A percentile compares a stretch with the other conserved stretches of the same genome.
These are phyloP conservation scores for Exutisphaerella laricina DNA, from an alignment of 2,329 filamentous ascomycete genomes.

Conservation along the genomic window DNA sequence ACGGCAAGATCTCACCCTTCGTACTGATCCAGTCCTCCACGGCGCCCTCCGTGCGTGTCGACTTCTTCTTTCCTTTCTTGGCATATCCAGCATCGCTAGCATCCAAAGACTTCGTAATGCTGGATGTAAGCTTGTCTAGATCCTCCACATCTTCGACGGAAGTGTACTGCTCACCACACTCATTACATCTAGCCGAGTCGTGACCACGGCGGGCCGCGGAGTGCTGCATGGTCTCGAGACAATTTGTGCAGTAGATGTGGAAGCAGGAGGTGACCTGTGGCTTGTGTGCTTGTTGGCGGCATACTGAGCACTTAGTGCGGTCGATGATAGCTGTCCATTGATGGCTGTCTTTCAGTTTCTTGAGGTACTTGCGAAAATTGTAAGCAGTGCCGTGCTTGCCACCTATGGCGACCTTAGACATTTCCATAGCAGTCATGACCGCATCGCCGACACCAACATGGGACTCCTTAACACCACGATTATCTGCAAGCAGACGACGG, in stretches of 20 bases:
- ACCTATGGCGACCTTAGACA: conserved; percentile 20
- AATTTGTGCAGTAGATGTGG: conserved; percentile 52
- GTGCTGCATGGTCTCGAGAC: conserved; percentile 36
- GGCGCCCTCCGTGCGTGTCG: conserved; percentile 24
- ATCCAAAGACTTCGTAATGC: not conserved
- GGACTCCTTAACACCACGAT: conserved; percentile 9
- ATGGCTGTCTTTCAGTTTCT: conserved; percentile 30
- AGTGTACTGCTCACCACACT: conserved; percentile 32
- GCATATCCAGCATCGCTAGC: not conserved
- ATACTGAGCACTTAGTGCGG: conserved; percentile 40
- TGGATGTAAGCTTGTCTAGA: not conserved
- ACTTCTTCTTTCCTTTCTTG: conserved; percentile 12
- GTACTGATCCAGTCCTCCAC: conserved; percentile 36
- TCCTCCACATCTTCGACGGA: conserved; percentile 10
- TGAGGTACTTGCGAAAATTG: conserved; percentile 40
- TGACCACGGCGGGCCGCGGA: conserved; percentile 26
- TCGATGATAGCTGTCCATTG: conserved; percentile 35
- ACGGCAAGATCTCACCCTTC: conserved; percentile 37
- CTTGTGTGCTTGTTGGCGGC: conserved; percentile 36
- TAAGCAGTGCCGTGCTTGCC: conserved; percentile 35
- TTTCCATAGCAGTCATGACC: conserved; percentile 18
- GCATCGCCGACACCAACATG: conserved; percentile 18
- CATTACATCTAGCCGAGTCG: conserved; percentile 29
- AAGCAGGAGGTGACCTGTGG: conserved; percentile 48
- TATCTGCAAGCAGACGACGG: conserved; percentile 16